Conservation (phyloP, 78 protist genomes). For the Guillardia theta region DNA sequence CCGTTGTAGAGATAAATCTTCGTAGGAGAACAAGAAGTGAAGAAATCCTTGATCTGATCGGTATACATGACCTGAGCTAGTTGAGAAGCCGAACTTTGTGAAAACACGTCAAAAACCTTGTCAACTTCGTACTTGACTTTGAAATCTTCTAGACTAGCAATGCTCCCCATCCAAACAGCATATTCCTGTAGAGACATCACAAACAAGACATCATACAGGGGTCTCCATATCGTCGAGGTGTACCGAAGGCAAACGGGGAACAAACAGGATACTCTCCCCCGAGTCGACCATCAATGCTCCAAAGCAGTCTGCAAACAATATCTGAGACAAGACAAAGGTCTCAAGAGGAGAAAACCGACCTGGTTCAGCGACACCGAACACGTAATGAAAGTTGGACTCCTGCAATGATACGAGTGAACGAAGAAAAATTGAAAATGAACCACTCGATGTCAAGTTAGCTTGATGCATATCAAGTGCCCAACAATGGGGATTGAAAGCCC, state of each 20-base stretch:
- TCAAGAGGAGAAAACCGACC: no score
- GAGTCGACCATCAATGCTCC: neutral
- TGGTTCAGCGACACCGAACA: neutral
- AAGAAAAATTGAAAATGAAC: no score
- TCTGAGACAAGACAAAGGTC: no score
- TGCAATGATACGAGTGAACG: no score
- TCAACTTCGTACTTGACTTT: neutral
- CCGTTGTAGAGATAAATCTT: neutral
- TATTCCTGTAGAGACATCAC: neutral
- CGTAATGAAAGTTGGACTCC: neutral
- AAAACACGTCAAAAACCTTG: neutral
- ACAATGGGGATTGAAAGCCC: no score
- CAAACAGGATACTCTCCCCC: neutral
- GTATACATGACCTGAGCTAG: neutral
- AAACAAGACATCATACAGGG: no score
- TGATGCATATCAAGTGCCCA: no score
- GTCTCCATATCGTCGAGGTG: no score
- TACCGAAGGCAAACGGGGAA: neutral
- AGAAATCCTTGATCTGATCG: neutral
- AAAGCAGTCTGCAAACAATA: neutral
- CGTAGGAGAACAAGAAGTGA: neutral
- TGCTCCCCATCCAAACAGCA: neutral
- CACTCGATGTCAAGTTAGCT: no score
- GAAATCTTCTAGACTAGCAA: neutral
- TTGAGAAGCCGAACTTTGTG: no score